Base-by-base conservation (phyloP, 2,329 filamentous ascomycete species). In the Sporothrix curviconia region DNA sequence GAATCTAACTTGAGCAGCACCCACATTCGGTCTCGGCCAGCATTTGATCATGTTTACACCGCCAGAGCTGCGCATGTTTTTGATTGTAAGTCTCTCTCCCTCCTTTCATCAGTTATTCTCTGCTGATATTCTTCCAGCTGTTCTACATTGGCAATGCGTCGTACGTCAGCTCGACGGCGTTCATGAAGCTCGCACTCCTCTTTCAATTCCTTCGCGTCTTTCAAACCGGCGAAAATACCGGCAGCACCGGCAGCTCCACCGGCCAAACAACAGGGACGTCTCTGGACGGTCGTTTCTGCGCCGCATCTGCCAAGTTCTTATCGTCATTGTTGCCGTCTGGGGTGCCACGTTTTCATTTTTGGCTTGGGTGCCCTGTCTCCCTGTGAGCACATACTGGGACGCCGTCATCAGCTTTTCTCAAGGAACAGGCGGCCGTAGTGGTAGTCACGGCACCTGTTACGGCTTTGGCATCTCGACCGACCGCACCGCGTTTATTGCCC, bases 181-280 rank as follows among this genome's bases (percentile, higher is more conserved):
- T 64, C 28, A 64, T 67, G 52, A 67, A 66, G 36, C 57, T 65
- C 7, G 60, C 62, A 9, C 55, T 66, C 4, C 61, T 67, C 15
- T 64, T 64, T 50, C 64, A 67, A n/a, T 67, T 64, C 30, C 62
- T 66, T 5, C 65, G 64, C 15, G 55, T 67, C 34, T 64, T 66
- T n/a, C 22, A 46, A 17, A 43, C n/a, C 30, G 40, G 30, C 49
- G 11, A 32, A 25, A 34, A 49, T 6, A 8, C 12, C 19, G 24
- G 19, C 49, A 30, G 9, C 4, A 25, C 22, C 1, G 14, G 1
- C 7, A 17, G 17, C 47, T 52, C 30, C 46, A n/a, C 40, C 25
- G 7, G 62, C 58, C 19, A 57, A 59, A 8, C 59, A 4, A n/a
- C n/a, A n/a, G n/a, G n/a, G n/a, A n/a, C n/a, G n/a, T n/a, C n/a